phyloP scores from a whole-genome alignment of 768 basidiomycete species.

The Lepiota subincarnata region DNA sequence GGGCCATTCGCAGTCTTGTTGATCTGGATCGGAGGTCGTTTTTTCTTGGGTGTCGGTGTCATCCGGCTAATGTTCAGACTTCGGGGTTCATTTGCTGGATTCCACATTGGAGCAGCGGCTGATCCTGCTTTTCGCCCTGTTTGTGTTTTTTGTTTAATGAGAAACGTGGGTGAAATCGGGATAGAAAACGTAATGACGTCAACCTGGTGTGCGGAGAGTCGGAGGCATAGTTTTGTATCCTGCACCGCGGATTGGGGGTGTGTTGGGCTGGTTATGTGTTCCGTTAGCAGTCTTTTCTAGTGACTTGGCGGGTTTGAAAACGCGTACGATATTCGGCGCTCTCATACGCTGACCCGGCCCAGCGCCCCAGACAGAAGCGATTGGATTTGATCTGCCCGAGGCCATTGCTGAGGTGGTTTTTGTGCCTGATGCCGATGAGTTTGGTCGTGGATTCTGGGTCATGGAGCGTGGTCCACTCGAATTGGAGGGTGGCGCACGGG shows the following conservation, averaged over 20 bases:
- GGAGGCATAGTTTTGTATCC: neutral
- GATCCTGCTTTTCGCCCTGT: slow-evolving; percentile 9
- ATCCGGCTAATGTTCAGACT: slow-evolving; percentile 5
- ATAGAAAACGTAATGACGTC: neutral
- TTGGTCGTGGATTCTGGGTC: neutral
- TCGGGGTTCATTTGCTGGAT: slow-evolving; percentile 9
- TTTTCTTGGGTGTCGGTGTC: neutral
- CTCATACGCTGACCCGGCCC: neutral
- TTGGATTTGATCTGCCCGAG: neutral
- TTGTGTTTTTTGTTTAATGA: neutral
- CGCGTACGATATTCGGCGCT: neutral
- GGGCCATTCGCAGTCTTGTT: slow-evolving; percentile 1
- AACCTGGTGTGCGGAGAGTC: slow-evolving; percentile 2
- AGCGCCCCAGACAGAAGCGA: neutral
- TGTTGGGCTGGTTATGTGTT: neutral
- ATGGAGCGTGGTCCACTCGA: neutral
- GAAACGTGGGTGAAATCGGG: neutral
- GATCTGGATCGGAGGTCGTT: slow-evolving; percentile 9
- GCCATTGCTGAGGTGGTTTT: neutral
- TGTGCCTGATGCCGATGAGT: neutral
- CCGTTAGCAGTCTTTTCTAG: neutral
- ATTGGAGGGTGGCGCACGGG: neutral
- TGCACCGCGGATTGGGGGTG: neutral
- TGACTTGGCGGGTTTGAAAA: too few species aligned
- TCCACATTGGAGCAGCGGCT: slow-evolving; percentile 5